Evolutionary conservation across 805 yeast species (phyloP), one percentile per base, ranked within the genome.

Genomic region (Yarrowia keelungensis): DNA sequence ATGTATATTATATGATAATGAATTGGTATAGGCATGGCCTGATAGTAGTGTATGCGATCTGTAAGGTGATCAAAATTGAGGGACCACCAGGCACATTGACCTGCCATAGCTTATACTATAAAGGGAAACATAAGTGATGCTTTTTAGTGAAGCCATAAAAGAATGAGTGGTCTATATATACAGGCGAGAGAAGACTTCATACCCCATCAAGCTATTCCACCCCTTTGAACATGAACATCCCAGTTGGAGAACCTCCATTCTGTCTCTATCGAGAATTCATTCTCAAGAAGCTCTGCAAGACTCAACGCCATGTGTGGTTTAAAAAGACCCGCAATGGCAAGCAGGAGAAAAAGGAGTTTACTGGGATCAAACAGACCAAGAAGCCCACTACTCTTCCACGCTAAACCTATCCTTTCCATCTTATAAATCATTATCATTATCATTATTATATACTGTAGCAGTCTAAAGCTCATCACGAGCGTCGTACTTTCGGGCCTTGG

Each of bases 401-500:
- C 5, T 15, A 10, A 47, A 45, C 49, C 14, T 22, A 5, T 15
- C 14, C n/a, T 3, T n/a, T 0, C 10, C n/a, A 5, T 8, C 8
- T n/a, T 42, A 49, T 14, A 39, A n/a, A 15, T 50, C 41, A 35
- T 50, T 12, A 22, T 54, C 61, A 54, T 54, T 54, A 56, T 41
- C 47, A 42, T 41, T 53, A 53, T 53, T 35, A 39, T 53, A 26
- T 26, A 19, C 19, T 19, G 32, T 26, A 26, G 32, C 32, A 5
- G 32, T 26, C 32, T 61, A 61, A 12, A 62, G 67, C 67, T 62
- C 67, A 15, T 62, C 67, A 15, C 56, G 56, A 12, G 46, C 38
- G 22, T 59, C 65, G 51, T 43, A 59, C 51, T 62, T 62, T 19
- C 67, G 54, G 19, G 56, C 54, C 56, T 62, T 62, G 39, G 67